Evolutionary conservation across 2,329 filamentous ascomycete species (phyloP).

Genomic region (Diaporthe sp.): DNA sequence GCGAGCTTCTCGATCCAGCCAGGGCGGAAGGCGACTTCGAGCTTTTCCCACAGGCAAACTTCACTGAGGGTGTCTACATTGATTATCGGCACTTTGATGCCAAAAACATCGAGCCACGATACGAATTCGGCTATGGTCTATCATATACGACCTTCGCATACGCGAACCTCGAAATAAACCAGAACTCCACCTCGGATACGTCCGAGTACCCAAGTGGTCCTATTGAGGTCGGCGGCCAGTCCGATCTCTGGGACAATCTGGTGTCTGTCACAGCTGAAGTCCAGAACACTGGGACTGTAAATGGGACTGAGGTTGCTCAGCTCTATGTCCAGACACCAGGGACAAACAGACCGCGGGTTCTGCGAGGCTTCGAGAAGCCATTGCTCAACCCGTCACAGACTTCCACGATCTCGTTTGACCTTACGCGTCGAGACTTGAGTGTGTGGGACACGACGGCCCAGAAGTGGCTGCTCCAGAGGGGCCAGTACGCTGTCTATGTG

Average conservation of each 20-base stretch:
- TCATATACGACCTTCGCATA: slow-evolving; percentile 69
- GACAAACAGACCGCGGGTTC: slow-evolving; percentile 66
- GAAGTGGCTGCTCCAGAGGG: slow-evolving; percentile 69
- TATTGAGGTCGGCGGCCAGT: slow-evolving; percentile 59
- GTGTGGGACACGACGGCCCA: slow-evolving; percentile 74
- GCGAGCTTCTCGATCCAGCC: slow-evolving; percentile 56
- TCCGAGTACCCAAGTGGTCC: slow-evolving; percentile 55
- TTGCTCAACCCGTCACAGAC: slow-evolving; percentile 61
- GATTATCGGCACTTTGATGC: slow-evolving; percentile 70
- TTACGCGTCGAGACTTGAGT: slow-evolving; percentile 76
- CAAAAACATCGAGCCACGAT: slow-evolving; percentile 62
- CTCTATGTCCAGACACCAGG: slow-evolving; percentile 63
- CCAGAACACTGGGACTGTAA: slow-evolving; percentile 57
- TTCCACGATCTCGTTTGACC: slow-evolving; percentile 61
- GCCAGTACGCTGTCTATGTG: slow-evolving; percentile 60
- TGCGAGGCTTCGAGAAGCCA: slow-evolving; percentile 77
- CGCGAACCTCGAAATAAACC: slow-evolving; percentile 56
- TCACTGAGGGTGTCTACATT: slow-evolving; percentile 64
- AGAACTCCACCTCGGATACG: slow-evolving; percentile 47
- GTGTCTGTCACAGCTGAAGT: slow-evolving; percentile 56
- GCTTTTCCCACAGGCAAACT: slow-evolving; percentile 66
- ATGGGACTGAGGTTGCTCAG: slow-evolving; percentile 62
- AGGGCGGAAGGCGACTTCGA: slow-evolving; percentile 64
- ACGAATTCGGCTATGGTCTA: slow-evolving; percentile 70
- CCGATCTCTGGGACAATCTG: slow-evolving; percentile 63